These are phyloP conservation scores for Kodamaea derodonti DNA, from an alignment of 1,139 yeast genomes.

Conservation along the genomic window DNA sequence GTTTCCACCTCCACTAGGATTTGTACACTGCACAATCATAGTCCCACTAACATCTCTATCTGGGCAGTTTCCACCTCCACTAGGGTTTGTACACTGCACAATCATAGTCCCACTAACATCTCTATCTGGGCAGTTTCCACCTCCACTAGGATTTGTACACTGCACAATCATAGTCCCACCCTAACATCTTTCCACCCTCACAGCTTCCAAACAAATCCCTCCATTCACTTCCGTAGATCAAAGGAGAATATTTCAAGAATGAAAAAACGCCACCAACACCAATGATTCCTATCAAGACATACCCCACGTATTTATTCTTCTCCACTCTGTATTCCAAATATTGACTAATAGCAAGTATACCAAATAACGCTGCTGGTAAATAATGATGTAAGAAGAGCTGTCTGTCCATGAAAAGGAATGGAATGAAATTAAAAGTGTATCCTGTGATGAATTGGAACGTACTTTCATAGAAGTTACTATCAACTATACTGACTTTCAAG, in stretches of 20 bases:
- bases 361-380: slow-evolving; percentile 33
- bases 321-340: slow-evolving; percentile 28
- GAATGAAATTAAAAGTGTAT: slow-evolving; percentile 34
- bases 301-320: slow-evolving; percentile 17
- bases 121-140: too few species aligned
- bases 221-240: slow-evolving; percentile 37
- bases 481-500: slow-evolving; percentile 13
- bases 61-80: too few species aligned
- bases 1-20: too few species aligned
- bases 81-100: too few species aligned
- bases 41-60: too few species aligned
- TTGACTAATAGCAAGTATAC: slow-evolving; percentile 29
- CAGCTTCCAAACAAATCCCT: slow-evolving; percentile 9
- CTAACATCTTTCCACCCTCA: background rate
- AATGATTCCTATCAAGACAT: slow-evolving; percentile 14
- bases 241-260: slow-evolving; percentile 22
- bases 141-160: too few species aligned
- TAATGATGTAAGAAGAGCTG: slow-evolving; percentile 40
- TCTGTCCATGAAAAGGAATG: slow-evolving; percentile 30
- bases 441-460: slow-evolving; percentile 29
- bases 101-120: too few species aligned
- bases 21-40: too few species aligned
- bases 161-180: background rate
- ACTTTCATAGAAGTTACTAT: slow-evolving; percentile 18
- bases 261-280: slow-evolving; percentile 16